Evolutionary conservation across 2,329 filamentous ascomycete genomes (phyloP), one percentile per base, ranked within the genome.

Genomic region (Colletotrichum lini): DNA sequence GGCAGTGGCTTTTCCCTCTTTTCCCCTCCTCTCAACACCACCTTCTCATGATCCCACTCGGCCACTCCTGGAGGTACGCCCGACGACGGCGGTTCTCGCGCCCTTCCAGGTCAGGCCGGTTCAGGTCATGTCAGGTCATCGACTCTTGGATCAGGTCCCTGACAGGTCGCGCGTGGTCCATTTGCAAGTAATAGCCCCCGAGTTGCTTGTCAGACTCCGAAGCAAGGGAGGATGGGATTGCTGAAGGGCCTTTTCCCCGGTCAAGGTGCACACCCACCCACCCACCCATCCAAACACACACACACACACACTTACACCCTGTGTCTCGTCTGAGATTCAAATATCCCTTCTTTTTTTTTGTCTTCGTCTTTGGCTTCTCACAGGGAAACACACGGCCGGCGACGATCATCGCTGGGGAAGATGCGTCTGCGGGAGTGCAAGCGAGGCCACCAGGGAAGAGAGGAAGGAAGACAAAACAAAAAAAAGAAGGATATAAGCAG

Each of bases 1-100:
- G 49, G 67, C 61, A 54, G 67, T 59, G 67, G 67, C 67, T 70
- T 70, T 30, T 40, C 18, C 21, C 16, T n/a, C 42, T 53, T n/a
- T 47, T 52, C 30, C 53, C 30, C 35, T 9, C 45, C 18, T 35
- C 52, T 21, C 38, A 16, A n/a, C 18, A 30, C 30, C 30, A 30
- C 30, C 30, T 30, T 30, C 30, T 30, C 30, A 30, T 30, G 30
- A 30, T 30, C 30, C 30, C 30, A 30, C 30, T 30, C 30, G 30
- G 30, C 30, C 30, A 30, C 30, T 30, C 30, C 30, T 30, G 30
- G 30, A 30, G 30, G 30, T 21, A 56, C 61, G 50, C 61, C 54
- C 54, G 49, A 38, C 50, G 61, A 50, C 50, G 44, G 50, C 16
- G 13, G 38, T n/a, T 30, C 35, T 63, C 4, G 40, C 21, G 21